Evolutionary conservation across 768 basidiomycete genomes (phyloP).

Genomic region (Trametes meyenii): DNA sequence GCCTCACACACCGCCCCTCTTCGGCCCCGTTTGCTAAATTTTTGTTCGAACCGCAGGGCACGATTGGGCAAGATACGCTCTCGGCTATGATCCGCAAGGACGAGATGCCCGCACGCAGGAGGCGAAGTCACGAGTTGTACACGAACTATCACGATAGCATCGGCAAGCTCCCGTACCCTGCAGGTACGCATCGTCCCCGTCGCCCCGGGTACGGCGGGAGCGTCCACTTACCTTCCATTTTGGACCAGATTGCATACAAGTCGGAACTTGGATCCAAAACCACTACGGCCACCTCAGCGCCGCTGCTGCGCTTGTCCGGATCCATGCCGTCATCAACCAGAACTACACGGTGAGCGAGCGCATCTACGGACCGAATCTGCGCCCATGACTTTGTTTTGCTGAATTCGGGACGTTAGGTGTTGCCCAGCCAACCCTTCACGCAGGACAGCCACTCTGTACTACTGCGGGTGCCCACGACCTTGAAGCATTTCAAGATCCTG

Average conservation of each 20-base stretch:
- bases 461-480: slow-evolving; percentile 64
- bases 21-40: not conserved
- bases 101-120: slow-evolving; percentile 60
- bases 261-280: slow-evolving; percentile 63
- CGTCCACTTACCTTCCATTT: slow-evolving; percentile 4
- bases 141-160: slow-evolving; percentile 40
- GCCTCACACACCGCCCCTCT: slow-evolving; percentile 8
- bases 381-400: not conserved
- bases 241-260: slow-evolving; percentile 52
- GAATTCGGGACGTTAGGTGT: slow-evolving; percentile 39
- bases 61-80: slow-evolving; percentile 71
- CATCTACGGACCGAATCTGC: not conserved
- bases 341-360: slow-evolving; percentile 43
- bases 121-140: slow-evolving; percentile 55
- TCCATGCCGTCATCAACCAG: slow-evolving; percentile 73
- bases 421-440: slow-evolving; percentile 47
- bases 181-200: slow-evolving; percentile 45
- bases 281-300: slow-evolving; percentile 58
- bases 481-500: slow-evolving; percentile 77
- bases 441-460: not conserved
- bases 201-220: not conserved
- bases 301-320: slow-evolving; percentile 68
- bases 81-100: slow-evolving; percentile 76
- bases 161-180: slow-evolving; percentile 60
- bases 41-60: slow-evolving; percentile 47